A percentile compares a stretch with the other conserved stretches of the same genome.
These are phyloP conservation scores for Gelatoporia subvermispora DNA, from an alignment of 768 basidiomycete species.

Conservation along the genomic window DNA sequence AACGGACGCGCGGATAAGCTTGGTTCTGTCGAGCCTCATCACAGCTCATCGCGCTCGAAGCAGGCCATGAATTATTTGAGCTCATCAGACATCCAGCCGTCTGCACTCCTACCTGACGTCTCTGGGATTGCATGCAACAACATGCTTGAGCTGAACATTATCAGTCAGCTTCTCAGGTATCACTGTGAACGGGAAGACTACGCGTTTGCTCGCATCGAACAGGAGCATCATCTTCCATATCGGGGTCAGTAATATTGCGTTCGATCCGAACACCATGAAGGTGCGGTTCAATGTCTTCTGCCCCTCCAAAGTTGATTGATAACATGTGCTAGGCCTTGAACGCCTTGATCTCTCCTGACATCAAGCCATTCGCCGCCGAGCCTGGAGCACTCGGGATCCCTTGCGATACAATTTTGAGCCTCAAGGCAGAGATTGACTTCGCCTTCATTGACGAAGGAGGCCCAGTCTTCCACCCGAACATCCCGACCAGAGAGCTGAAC, in stretches of 20 bases:
- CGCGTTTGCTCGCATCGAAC: constrained; percentile 30
- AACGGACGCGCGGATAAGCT: too few species aligned
- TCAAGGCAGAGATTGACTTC: constrained; percentile 50
- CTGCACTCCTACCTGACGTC: too few species aligned
- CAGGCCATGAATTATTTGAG: too few species aligned
- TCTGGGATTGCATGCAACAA: too few species aligned
- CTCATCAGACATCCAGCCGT: too few species aligned
- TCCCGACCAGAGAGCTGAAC: constrained; percentile 50
- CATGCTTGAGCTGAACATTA: too few species aligned
- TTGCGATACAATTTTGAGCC: constrained; percentile 39
- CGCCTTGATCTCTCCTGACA: constrained; percentile 50
- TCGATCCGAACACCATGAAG: constrained; percentile 44
- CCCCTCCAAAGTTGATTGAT: too few species aligned
- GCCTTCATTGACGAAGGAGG: constrained; percentile 45
- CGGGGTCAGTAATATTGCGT: constrained; percentile 53
- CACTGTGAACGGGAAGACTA: constrained; percentile 50
- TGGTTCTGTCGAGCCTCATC: too few species aligned
- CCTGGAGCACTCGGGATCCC: constrained; percentile 47
- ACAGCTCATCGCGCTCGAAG: too few species aligned
- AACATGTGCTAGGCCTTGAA: constrained; percentile 57
- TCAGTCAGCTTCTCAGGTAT: constrained; percentile 40
- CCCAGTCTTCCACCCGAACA: constrained; percentile 46
- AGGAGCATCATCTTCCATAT: constrained; percentile 52
- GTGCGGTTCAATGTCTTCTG: too few species aligned
- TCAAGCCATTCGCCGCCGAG: constrained; percentile 43